A percentile compares a stretch with the other conserved stretches of the same genome.
Conservation (phyloP, 202 grass and related monocot genomes). For the Zoysia matrella region DNA sequence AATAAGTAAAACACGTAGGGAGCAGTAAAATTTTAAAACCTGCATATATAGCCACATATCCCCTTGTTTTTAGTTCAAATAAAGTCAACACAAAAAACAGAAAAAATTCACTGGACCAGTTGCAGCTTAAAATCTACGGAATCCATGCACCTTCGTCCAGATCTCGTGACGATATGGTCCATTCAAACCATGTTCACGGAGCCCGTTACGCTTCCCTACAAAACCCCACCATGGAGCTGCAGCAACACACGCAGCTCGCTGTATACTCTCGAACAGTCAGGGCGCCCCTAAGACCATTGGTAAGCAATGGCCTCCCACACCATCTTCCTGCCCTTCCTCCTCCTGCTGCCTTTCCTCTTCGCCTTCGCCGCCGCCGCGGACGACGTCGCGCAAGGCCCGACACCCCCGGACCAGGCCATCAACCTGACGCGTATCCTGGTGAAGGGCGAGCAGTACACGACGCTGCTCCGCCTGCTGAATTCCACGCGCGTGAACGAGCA, state of each 20-base stretch:
- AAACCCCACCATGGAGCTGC: neutral
- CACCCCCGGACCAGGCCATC: neutral
- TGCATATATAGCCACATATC: too few species aligned
- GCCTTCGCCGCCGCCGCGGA: slow-evolving; percentile 10
- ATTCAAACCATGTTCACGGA: neutral
- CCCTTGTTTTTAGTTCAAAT: neutral
- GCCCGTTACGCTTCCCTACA: neutral
- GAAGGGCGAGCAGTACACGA: slow-evolving; percentile 57
- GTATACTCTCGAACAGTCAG: neutral
- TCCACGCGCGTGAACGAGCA: slow-evolving; percentile 48
- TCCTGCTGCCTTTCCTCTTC: slow-evolving; percentile 23
- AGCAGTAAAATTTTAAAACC: too few species aligned
- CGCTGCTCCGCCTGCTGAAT: slow-evolving; percentile 53
- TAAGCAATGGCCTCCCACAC: slow-evolving; percentile 16
- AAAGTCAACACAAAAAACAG: neutral
- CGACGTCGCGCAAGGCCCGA: slow-evolving; percentile 22
- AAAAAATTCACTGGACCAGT: neutral
- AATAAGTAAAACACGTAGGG: too few species aligned
- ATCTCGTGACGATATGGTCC: neutral
- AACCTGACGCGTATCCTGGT: slow-evolving; percentile 60
- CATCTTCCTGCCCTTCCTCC: slow-evolving; percentile 1
- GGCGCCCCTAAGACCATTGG: neutral
- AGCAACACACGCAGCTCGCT: neutral
- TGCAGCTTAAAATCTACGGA: neutral
- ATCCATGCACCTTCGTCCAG: neutral